These are phyloP conservation scores for Globisporangium alternatum DNA, from an alignment of 352 stramenopile genomes.

Conservation along the genomic window DNA sequence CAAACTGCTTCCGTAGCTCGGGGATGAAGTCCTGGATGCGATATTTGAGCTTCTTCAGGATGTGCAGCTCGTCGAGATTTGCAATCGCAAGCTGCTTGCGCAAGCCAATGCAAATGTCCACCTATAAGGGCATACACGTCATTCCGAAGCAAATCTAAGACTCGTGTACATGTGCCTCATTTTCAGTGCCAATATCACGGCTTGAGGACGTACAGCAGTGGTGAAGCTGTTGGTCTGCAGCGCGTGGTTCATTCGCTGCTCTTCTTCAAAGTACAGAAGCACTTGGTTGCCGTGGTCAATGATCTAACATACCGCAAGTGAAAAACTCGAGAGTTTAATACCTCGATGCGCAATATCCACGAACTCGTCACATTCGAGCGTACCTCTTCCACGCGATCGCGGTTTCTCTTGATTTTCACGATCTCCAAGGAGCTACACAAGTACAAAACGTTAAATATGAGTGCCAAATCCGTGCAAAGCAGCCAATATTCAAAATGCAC, in stretches of 20 bases:
- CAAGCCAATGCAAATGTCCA: constrained; percentile 69
- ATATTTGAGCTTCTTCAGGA: constrained; percentile 56
- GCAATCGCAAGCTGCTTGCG: constrained; percentile 40
- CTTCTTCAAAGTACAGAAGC: constrained; percentile 64
- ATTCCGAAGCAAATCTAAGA: background rate
- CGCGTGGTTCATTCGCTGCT: constrained; percentile 72
- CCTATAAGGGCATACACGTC: constrained; percentile 25
- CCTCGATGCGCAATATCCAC: background rate
- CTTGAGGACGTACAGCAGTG: constrained; percentile 39
- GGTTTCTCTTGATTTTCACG: constrained; percentile 80
- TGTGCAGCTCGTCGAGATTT: constrained; percentile 50
- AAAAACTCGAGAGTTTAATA: background rate
- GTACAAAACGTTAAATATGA: background rate
- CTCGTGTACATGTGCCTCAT: background rate
- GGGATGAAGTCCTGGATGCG: constrained; percentile 77
- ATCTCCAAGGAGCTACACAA: constrained; percentile 66
- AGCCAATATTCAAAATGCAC: constrained; percentile 19
- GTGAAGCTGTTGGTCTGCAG: constrained; percentile 65
- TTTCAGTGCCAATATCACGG: background rate
- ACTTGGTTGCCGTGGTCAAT: constrained; percentile 45
- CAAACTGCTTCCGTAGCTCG: constrained; percentile 66
- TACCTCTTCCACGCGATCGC: constrained; percentile 72
- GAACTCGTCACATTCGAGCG: background rate
- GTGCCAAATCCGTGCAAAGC: background rate
- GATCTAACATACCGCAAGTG: constrained; percentile 37